Evolutionary conservation across 1,284 basidiomycete species (phyloP).

Genomic region (Phlebopus sp.): DNA sequence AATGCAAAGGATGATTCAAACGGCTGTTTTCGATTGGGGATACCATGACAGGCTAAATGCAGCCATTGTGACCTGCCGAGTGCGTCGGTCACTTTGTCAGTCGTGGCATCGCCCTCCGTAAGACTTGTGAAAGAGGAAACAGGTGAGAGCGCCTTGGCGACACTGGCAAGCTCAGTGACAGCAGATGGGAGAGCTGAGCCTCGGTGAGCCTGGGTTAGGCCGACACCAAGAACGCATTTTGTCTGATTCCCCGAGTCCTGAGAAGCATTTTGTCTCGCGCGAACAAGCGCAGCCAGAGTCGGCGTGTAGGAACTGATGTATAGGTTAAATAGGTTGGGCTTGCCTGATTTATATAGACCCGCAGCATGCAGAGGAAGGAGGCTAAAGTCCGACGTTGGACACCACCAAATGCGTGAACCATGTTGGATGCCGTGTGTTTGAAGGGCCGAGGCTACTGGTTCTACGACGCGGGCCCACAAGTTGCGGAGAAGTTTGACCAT

Average conservation of each 20-base stretch:
- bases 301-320: conserved; percentile 34
- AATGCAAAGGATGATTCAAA: conserved; percentile 20
- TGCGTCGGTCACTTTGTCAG: neutral
- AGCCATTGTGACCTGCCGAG: conserved; percentile 10
- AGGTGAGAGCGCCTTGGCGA: neutral
- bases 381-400: conserved; percentile 29
- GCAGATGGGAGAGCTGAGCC: neutral
- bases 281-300: conserved; percentile 25
- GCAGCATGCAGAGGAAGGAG: conserved; percentile 36
- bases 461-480: conserved; percentile 25
- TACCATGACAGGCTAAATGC: conserved; percentile 16
- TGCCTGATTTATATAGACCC: conserved; percentile 11
- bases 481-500: conserved; percentile 15
- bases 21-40: conserved; percentile 2
- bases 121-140: neutral
- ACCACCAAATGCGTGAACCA: conserved; percentile 28
- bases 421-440: neutral
- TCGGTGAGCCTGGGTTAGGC: neutral
- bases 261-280: neutral
- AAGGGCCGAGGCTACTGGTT: conserved; percentile 18
- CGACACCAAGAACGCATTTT: conserved; percentile 7
- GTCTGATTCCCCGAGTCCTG: neutral
- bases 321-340: conserved; percentile 17
- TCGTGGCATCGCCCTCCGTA: neutral
- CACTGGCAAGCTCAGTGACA: neutral